phyloP scores from a whole-genome alignment of 768 basidiomycete species.

The Lentinula aciculospora region DNA sequence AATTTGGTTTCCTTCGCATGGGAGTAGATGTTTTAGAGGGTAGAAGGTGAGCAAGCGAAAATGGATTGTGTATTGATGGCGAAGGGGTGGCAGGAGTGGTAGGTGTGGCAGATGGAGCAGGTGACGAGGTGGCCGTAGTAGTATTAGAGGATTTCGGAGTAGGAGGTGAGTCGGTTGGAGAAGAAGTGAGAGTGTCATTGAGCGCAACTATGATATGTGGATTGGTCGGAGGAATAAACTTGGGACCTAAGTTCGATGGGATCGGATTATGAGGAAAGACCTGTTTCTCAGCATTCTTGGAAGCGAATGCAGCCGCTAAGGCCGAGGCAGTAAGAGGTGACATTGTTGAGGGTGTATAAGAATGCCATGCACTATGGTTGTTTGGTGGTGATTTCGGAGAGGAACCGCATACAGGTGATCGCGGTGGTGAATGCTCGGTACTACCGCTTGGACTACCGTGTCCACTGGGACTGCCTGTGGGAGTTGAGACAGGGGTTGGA shows the following conservation, averaged over 20 bases:
- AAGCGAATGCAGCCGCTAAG: constrained; percentile 1
- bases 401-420: not conserved
- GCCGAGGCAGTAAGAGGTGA: constrained; percentile 2
- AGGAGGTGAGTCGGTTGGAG: not conserved
- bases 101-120: not conserved
- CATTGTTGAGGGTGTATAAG: not conserved
- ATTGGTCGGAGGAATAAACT: not conserved
- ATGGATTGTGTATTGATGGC: constrained; percentile 1
- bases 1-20: constrained; percentile 21
- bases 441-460: not conserved
- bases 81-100: not conserved
- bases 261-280: not conserved
- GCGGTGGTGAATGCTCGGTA: not conserved
- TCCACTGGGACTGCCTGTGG: not conserved
- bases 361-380: not conserved
- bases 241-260: constrained; percentile 1
- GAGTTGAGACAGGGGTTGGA: constrained; percentile 1
- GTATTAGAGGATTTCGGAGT: not conserved
- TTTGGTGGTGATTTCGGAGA: not conserved
- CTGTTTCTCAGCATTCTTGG: constrained; percentile 2
- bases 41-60: constrained; percentile 9
- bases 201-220: not conserved
- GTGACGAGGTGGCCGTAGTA: not conserved
- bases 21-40: not conserved
- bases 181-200: not conserved